Evolutionary conservation across 1,284 basidiomycete genomes (phyloP), one percentile per base, ranked within the genome.

Genomic region (Sporisorium graminicola): DNA sequence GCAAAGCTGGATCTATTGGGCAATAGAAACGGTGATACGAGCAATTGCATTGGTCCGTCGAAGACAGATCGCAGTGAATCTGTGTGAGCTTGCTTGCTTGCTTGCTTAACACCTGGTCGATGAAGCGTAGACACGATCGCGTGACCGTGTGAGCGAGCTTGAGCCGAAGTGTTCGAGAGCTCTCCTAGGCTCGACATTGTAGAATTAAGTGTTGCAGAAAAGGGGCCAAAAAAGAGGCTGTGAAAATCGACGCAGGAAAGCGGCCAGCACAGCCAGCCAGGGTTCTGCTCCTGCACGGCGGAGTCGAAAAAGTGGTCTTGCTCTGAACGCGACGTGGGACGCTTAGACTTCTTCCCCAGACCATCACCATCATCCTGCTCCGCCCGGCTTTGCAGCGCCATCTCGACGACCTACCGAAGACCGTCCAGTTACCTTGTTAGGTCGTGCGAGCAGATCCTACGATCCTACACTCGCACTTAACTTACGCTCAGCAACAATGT

Each of bases 1-100:
- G 89, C 1, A 57, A 59, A 24, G 49, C 44, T 44, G 81, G 81
- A 0, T 61, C 79, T 18, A 78, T 82, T n/a, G 79, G 81, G 13
- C 72, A 33, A 10, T 81, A 40, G 50, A 20, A 6, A n/a, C 14
- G 18, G 3, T 40, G 37, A 4, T 40, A 18, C 4, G 18, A n/a
- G 16, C 16, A 40, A 40, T 40, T 9, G 33, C 33, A 35, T 35
- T 40, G 10, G 26, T 43, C 24, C 20, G 31, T 31, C 24, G 8
- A n/a, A 13, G 42, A 18, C 42, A 31, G 42, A 31, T n/a, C 24
- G 26, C 16, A 29, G 26, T 7, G 5, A 18, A 9, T 29, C 26
- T 18, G 26, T 24, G 51, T 14, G 22, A 24, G 20, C 22, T 5
- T 10, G 24, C 20, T 10, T 24, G 24, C 43, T 46, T 26, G 24